Evolutionary conservation across 805 yeast genomes (phyloP), one percentile per base, ranked within the genome.

Genomic region (Saccharomycopsis sp.): DNA sequence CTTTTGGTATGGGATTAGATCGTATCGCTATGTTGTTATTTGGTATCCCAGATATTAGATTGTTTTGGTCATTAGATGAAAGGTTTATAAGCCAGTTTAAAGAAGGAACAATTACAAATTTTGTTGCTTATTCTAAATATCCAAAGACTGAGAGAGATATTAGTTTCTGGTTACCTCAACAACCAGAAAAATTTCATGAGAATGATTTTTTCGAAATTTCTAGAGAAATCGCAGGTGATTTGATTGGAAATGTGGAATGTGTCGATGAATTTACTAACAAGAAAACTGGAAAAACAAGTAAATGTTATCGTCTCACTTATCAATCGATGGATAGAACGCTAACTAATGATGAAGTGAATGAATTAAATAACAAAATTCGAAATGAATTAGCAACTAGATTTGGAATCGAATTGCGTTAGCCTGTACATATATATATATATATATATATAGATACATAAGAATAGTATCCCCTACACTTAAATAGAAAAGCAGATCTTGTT

Each of bases 151-250:
- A 68, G 21, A 72, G 97, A 63, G 98, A 93, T 59, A 77, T 89
- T 23, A 85, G 97, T 7, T 93, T 90, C 62, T 93, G 97, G 97
- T 66, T 85, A 22, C 81, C 87, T 4, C 58, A 63, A 2, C 58
- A 63, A 2, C 55, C 58, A 4, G 48, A 58, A 13, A 54, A 56
- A 3, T 59, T 85, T 31, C 97, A 90, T 57, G 84, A 79, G 51
- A 93, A 93, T 60, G 98, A 93, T 60, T 71, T 93, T 23, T 90
- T 87, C 95, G 98, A 93, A 61, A 71, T 85, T 41, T 93, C 93
- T 17, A 78, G 98, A 59, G 74, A 74, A 45, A 13, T 22, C 14
- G 59, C 56, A 3, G 96, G 93, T 6, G 95, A 87, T 62, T 66
- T 88, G 47, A 94, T 89, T 0, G 97, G 90, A 62, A 85, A 79